Evolutionary conservation across 2,329 filamentous ascomycete genomes (phyloP).

Genomic region (Albophoma yamanashiensis): DNA sequence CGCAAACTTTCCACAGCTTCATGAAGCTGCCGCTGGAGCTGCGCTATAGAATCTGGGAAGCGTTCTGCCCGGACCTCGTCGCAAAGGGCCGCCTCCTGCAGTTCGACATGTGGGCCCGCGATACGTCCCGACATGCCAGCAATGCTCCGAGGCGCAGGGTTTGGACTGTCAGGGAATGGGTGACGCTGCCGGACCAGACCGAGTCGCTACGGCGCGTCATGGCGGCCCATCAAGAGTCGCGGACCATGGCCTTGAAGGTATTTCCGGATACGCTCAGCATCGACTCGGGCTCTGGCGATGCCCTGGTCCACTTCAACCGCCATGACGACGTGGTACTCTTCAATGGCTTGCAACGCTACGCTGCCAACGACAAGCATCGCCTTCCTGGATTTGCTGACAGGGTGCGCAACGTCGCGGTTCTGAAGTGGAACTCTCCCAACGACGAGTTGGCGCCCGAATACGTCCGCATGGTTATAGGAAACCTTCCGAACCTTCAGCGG

Average conservation of each 20-base stretch:
- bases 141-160: not conserved
- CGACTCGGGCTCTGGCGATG: slow-evolving; percentile 10
- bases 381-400: slow-evolving; percentile 17
- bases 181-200: slow-evolving; percentile 17
- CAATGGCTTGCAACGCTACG: not conserved
- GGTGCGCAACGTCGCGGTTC: slow-evolving; percentile 17
- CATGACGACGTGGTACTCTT: slow-evolving; percentile 20
- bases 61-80: slow-evolving; percentile 18
- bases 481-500: slow-evolving; percentile 14
- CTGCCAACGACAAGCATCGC: not conserved
- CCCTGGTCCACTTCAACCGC: slow-evolving; percentile 17
- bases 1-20: slow-evolving; percentile 12
- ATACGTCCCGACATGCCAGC: not conserved
- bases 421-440: slow-evolving; percentile 1
- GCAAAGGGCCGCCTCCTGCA: slow-evolving; percentile 10
- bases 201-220: slow-evolving; percentile 16
- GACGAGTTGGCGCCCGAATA: not conserved
- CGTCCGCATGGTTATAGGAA: slow-evolving; percentile 1
- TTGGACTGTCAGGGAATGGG: slow-evolving; percentile 12
- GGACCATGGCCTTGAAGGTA: slow-evolving; percentile 16
- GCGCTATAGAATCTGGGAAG: slow-evolving; percentile 20
- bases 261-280: slow-evolving; percentile 22
- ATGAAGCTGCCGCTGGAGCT: slow-evolving; percentile 20
- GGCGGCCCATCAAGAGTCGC: slow-evolving; percentile 24
- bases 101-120: slow-evolving; percentile 2